Base-by-base conservation (phyloP, 2,329 filamentous ascomycete genomes). In the Fusarium haematococcum region DNA sequence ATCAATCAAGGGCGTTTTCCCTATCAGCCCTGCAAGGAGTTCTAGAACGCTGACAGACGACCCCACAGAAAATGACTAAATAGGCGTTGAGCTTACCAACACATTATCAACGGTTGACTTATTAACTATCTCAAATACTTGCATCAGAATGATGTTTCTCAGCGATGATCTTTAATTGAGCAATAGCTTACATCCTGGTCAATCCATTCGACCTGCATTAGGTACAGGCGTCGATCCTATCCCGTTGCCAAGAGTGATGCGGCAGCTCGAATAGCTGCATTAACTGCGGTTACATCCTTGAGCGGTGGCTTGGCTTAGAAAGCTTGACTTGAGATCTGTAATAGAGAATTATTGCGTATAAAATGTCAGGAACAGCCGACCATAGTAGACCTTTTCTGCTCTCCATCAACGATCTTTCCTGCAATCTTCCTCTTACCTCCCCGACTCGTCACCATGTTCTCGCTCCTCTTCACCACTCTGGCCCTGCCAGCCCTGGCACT, bases 401-500 rank as follows among this genome's bases (percentile, higher is more conserved):
- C 27, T 52, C 25, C 45, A 43, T 23, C 39, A 43, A 14, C 6
- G 5, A 23, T 23, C 39, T 23, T 14, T 23, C 11, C 5, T 23
- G 6, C 43, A 16, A 25, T 23, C 13, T 16, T 16, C n/a, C 39
- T 23, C 39, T 14, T n/a, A 14, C 18, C 18, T 41, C 37, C 4
- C 9, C 8, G n/a, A 43, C 9, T 50, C 11, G 13, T 6, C 27
- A 54, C 4, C 62, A 74, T 74, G 72, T 23, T 70, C 43, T 25
- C 35, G 11, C 52, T 43, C 18, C 18, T 69, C 27, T 50, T 72
- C 16, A 7, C 25, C 52, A 33, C 48, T n/a, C n/a, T 52, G 5
- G 50, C 43, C 14, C 20, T 72, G 18, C 48, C 68, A 18, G 67
- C 18, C 11, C 37, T 70, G 5, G 45, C 65, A 11, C 33, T 68